Evolutionary conservation across 768 basidiomycete genomes (phyloP).

Genomic region (Boletales sp.): DNA sequence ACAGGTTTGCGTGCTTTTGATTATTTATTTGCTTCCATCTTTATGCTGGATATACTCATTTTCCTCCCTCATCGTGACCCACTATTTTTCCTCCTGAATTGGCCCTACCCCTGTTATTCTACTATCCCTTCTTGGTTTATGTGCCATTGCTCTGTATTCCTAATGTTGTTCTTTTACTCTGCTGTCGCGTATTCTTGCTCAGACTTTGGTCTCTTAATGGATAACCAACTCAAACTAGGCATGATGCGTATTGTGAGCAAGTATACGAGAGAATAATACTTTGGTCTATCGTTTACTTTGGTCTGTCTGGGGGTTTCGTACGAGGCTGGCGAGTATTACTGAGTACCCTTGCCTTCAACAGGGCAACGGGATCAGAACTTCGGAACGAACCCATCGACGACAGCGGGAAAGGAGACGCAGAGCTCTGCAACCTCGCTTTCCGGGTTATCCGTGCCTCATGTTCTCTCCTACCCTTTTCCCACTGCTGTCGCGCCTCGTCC

Average conservation of each 20-base stretch:
- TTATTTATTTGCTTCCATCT: constrained; percentile 41
- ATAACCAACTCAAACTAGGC: constrained; percentile 17
- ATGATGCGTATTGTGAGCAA: constrained; percentile 9
- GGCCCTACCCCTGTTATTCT: constrained; percentile 32
- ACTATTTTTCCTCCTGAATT: constrained; percentile 24
- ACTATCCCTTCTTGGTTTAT: constrained; percentile 42
- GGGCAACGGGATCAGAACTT: constrained; percentile 32
- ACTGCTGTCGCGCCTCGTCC: constrained; percentile 60
- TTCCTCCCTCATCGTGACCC: constrained; percentile 18
- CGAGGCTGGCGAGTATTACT: constrained; percentile 47
- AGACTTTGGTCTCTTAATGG: constrained; percentile 32
- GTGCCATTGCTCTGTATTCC: constrained; percentile 46
- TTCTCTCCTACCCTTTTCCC: constrained; percentile 52
- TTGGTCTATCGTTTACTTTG: constrained; percentile 7
- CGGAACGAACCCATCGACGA: constrained; percentile 17
- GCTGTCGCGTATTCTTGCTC: constrained; percentile 50
- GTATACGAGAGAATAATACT: constrained; percentile 8
- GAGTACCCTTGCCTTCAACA: constrained; percentile 54
- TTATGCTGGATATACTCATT: constrained; percentile 41
- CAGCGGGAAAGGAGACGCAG: constrained; percentile 20
- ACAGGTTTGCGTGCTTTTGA: constrained; percentile 29
- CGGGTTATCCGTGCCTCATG: constrained; percentile 45
- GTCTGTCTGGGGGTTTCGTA: constrained; percentile 21
- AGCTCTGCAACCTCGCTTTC: constrained; percentile 41
- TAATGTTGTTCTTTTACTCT: constrained; percentile 54